Evolutionary conservation across 345 rosid genomes (phyloP).

Genomic region (Rhizophora apiculata): DNA sequence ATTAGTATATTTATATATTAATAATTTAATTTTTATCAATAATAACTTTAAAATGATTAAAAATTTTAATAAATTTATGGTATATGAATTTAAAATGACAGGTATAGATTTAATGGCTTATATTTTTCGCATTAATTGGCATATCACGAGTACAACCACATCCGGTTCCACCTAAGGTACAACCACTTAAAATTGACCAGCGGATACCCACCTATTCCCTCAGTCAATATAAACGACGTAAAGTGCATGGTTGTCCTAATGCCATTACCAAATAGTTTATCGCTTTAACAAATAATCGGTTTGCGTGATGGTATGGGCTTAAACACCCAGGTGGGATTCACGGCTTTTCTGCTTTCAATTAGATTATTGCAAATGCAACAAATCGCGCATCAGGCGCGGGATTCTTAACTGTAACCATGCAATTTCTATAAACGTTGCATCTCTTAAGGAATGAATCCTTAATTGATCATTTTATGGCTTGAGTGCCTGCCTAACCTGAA

Average conservation of each 20-base stretch:
- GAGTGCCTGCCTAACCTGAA: too few relatives aligned
- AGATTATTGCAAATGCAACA: slow-evolving; percentile 1
- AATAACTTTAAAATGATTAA: too few relatives aligned
- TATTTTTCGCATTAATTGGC: too few relatives aligned
- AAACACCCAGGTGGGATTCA: slow-evolving; percentile 7
- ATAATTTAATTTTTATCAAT: too few relatives aligned
- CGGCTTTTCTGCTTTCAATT: slow-evolving; percentile 20
- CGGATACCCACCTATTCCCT: slow-evolving; percentile 38
- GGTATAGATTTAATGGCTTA: too few relatives aligned
- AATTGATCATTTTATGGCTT: too few relatives aligned
- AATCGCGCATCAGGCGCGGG: background rate
- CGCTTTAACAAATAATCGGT: slow-evolving; percentile 7
- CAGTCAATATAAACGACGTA: slow-evolving; percentile 24
- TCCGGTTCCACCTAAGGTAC: slow-evolving; percentile 16
- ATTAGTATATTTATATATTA: too few relatives aligned
- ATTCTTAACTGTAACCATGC: too few relatives aligned
- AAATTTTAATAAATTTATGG: too few relatives aligned
- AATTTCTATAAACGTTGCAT: too few relatives aligned
- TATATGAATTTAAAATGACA: too few relatives aligned
- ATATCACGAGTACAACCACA: background rate
- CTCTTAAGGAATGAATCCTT: too few relatives aligned
- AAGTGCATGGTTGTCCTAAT: slow-evolving; percentile 33
- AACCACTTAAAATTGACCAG: slow-evolving; percentile 39
- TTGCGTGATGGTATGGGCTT: background rate
- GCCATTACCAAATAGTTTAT: slow-evolving; percentile 15